Conservation (phyloP, 768 basidiomycete species). For the Lenzites betulinus region DNA sequence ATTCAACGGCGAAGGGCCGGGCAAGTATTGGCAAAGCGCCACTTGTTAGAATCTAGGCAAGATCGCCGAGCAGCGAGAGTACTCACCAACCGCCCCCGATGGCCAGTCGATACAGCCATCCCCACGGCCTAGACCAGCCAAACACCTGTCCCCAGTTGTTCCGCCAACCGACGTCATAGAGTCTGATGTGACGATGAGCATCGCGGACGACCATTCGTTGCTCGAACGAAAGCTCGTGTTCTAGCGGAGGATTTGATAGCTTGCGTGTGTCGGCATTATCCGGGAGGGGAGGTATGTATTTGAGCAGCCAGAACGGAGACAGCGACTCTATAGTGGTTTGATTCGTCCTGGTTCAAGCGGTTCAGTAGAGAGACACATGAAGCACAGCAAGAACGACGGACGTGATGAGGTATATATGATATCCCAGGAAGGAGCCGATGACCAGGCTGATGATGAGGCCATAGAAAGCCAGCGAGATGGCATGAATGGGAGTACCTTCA, state of each 20-base stretch:
- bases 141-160: slow-evolving; percentile 71
- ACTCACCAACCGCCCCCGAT: slow-evolving; percentile 70
- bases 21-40: neutral
- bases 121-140: slow-evolving; percentile 54
- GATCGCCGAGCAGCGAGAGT: neutral
- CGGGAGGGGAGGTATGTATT: slow-evolving; percentile 67
- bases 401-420: slow-evolving; percentile 78
- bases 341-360: slow-evolving; percentile 56
- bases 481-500: slow-evolving; percentile 67
- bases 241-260: slow-evolving; percentile 69
- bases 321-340: slow-evolving; percentile 84
- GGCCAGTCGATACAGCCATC: slow-evolving; percentile 55
- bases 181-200: slow-evolving; percentile 57
- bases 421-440: slow-evolving; percentile 74
- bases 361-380: neutral
- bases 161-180: slow-evolving; percentile 77
- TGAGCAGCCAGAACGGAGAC: slow-evolving; percentile 72
- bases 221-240: slow-evolving; percentile 64
- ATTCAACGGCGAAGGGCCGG: neutral
- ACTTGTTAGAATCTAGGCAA: neutral
- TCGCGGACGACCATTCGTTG: slow-evolving; percentile 68
- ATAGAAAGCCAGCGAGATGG: slow-evolving; percentile 60
- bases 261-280: slow-evolving; percentile 38
- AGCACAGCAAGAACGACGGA: slow-evolving; percentile 38
- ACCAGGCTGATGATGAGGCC: slow-evolving; percentile 63